Conservation (phyloP, 176 grass and related monocot species). For the Triticum dicoccoides region DNA sequence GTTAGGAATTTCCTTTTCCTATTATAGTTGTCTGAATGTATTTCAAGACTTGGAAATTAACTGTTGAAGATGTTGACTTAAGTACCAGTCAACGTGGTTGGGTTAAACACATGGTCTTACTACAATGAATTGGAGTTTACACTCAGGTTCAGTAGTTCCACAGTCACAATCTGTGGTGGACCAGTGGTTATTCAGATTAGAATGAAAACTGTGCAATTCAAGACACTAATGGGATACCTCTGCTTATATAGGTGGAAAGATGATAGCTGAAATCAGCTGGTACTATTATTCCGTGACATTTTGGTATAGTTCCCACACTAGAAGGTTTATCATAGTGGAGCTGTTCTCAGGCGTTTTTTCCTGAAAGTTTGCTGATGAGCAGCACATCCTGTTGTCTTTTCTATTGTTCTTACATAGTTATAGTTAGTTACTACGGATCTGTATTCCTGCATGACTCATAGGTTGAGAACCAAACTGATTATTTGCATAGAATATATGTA, state of each 20-base stretch:
- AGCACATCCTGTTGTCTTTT: not conserved
- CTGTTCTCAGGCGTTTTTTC: not conserved
- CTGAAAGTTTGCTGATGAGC: not conserved
- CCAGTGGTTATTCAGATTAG: conserved; percentile 9
- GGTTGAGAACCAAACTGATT: too few relatives aligned
- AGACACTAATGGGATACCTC: not conserved
- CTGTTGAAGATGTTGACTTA: conserved; percentile 13
- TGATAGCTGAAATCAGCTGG: too few relatives aligned
- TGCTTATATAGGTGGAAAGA: not conserved
- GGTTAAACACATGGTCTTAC: conserved; percentile 7
- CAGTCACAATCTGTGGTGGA: not conserved
- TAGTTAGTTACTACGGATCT: not conserved
- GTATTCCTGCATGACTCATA: not conserved
- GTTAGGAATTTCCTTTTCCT: not conserved
- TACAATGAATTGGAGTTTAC: conserved; percentile 5
- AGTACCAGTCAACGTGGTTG: not conserved
- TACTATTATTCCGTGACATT: too few relatives aligned
- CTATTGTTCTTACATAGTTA: not conserved
- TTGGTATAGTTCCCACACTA: not conserved
- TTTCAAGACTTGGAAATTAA: not conserved
- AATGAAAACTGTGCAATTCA: not conserved
- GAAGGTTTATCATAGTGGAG: not conserved
- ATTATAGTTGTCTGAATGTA: not conserved
- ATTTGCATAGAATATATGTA: not conserved
- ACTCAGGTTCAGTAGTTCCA: conserved; percentile 3